Base-by-base conservation (phyloP, 2,329 filamentous ascomycete genomes). In the Neofusicoccum cordaticola region DNA sequence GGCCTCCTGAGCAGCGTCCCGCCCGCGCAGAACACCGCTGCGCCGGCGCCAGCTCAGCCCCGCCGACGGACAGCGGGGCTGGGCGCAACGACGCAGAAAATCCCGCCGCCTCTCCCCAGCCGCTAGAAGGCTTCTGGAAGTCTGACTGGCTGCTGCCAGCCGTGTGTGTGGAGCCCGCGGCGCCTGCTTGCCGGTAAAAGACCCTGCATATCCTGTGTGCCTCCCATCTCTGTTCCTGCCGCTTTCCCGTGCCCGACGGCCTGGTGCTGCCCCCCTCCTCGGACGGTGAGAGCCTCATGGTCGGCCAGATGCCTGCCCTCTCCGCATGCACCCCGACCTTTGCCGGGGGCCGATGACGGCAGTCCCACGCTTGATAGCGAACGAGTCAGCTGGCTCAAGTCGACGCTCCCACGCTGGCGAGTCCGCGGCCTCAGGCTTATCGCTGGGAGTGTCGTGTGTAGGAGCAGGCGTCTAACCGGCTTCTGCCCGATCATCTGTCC, bases 61-160 rank as follows among this genome's bases (percentile, higher is more conserved):
- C 48, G 47, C 9, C 7, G 11, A 39, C 9, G 11, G 37, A 15
- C 41, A 17, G 41, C 41, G 53, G 41, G 27, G 56, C 41, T 45
- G 53, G 37, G 22, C 41, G 53, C 53, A 35, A 41, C 31, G 8
- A 27, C 4, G 13, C 42, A 44, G 31, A 47, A 42, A 57, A 57
- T 57, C 37, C 52, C 52, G 52, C 52, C 37, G 22, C 19, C 52
- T 44, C 39, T 31, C 22, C 31, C 4, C 27, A 13, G 39, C 27
- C 56, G 42, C 56, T 60, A 60, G 56, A 60, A 60, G 56, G 22
- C n/a, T 60, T 60, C 56, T 47, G 42, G 56, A 60, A 60, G 41
- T 45, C 56, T 60, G 41, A 60, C 41, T 60, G 56, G 56, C 56
- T 60, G 56, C 17, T 19, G 8, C n/a, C 56, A 35, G 41, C 56